These are phyloP conservation scores for Ogataea henricii DNA, from an alignment of 805 yeast genomes.

Conservation along the genomic window DNA sequence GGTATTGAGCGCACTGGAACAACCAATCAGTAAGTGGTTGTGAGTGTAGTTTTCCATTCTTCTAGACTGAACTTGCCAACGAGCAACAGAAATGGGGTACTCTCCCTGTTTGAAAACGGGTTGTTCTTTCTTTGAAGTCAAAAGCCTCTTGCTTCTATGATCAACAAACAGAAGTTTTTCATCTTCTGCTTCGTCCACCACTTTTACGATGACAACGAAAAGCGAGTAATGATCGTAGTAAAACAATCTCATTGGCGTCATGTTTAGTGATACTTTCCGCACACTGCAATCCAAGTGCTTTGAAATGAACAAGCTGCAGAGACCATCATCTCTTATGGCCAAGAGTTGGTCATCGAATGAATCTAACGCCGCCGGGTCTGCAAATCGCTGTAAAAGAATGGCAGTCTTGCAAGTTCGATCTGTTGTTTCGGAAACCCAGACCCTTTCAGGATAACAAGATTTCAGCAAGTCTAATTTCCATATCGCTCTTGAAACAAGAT, in stretches of 20 bases:
- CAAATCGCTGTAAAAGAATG: conserved; percentile 11
- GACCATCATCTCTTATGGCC: conserved; percentile 37
- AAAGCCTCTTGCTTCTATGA: conserved; percentile 19
- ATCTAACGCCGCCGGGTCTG: conserved; percentile 7
- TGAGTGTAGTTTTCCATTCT: conserved; percentile 20
- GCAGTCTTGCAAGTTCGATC: conserved; percentile 24
- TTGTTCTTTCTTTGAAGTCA: conserved; percentile 3
- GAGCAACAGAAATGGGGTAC: conserved; percentile 33
- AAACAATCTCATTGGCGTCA: conserved; percentile 30
- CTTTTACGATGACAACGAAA: conserved; percentile 23
- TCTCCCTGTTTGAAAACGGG: conserved; percentile 25
- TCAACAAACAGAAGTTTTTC: conserved; percentile 28
- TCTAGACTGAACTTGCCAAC: conserved; percentile 36
- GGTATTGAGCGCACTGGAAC: conserved; percentile 19
- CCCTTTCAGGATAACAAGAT: conserved; percentile 30
- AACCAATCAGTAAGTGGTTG: conserved; percentile 38
- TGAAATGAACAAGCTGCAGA: conserved; percentile 28
- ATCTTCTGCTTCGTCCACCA: conserved; percentile 3
- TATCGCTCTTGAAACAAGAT: conserved; percentile 25
- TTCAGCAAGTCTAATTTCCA: conserved; percentile 30
- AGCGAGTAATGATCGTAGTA: conserved; percentile 27
- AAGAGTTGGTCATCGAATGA: conserved; percentile 23
- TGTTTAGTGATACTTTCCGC: conserved; percentile 28
- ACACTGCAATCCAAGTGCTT: conserved; percentile 18
- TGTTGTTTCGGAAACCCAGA: conserved; percentile 28